Conservation (phyloP, 2,329 filamentous ascomycete species). For the Cryphonectria radicalis region DNA sequence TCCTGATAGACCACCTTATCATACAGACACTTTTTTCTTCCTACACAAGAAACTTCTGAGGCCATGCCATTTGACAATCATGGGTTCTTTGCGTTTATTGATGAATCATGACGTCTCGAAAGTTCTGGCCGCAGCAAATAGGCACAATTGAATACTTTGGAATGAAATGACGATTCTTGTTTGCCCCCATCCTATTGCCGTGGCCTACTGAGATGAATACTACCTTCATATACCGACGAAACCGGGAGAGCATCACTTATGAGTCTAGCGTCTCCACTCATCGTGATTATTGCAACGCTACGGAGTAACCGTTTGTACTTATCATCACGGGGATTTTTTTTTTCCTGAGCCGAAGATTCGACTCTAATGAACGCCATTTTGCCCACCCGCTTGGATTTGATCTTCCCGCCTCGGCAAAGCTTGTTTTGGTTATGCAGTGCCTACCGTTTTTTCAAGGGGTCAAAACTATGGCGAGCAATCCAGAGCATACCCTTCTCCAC, state of each 20-base stretch:
- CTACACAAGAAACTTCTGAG: too few relatives aligned
- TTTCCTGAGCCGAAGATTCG: not conserved
- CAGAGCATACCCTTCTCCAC: not conserved
- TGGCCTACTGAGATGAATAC: not conserved
- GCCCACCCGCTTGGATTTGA: not conserved
- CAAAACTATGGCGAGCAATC: not conserved
- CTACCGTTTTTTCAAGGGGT: not conserved
- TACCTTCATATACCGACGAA: not conserved
- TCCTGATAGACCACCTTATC: too few relatives aligned
- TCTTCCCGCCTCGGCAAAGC: conserved; percentile 6
- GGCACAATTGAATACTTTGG: not conserved
- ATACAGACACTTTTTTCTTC: too few relatives aligned
- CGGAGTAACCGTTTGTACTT: not conserved
- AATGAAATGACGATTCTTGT: not conserved
- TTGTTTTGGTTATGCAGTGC: not conserved
- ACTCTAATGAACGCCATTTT: not conserved
- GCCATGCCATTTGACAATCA: too few relatives aligned
- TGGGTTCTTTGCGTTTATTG: not conserved
- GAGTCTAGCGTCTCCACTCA: not conserved
- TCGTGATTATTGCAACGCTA: not conserved
- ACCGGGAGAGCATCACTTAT: not conserved
- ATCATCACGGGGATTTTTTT: not conserved
- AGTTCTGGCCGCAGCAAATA: not conserved
- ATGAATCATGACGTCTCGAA: not conserved
- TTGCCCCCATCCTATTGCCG: not conserved